A percentile compares a stretch with the other conserved stretches of the same genome.
phyloP scores from a whole-genome alignment of 2,329 filamentous ascomycete species.

The Hymenoscyphus linearis region DNA sequence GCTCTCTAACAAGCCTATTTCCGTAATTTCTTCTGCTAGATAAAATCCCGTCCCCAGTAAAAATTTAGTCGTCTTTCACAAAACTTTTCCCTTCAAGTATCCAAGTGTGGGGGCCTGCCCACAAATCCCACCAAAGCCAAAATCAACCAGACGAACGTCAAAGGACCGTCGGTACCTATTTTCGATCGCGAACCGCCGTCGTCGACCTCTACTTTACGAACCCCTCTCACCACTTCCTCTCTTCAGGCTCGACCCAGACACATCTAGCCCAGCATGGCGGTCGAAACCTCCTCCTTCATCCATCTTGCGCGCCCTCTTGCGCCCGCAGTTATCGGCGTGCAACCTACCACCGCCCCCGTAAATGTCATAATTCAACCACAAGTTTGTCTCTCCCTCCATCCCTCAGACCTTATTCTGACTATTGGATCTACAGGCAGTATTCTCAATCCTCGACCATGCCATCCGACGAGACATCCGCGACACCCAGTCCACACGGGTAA shows the following conservation, averaged over 20 bases:
- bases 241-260: slow-evolving; percentile 12
- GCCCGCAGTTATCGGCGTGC: slow-evolving; percentile 71
- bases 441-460: slow-evolving; percentile 88
- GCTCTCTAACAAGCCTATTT: slow-evolving; percentile 87
- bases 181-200: slow-evolving; percentile 7
- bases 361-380: slow-evolving; percentile 93
- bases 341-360: slow-evolving; percentile 84
- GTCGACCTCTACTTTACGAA: slow-evolving; percentile 8
- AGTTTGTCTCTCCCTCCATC: slow-evolving; percentile 51
- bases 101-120: background rate
- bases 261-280: slow-evolving; percentile 65
- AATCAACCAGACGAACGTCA: slow-evolving; percentile 3
- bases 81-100: background rate
- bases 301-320: slow-evolving; percentile 91
- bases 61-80: background rate
- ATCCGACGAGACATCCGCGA: slow-evolving; percentile 61
- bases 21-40: slow-evolving; percentile 63
- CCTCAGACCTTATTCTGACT: slow-evolving; percentile 8
- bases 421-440: slow-evolving; percentile 48
- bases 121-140: slow-evolving; percentile 12
- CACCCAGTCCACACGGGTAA: slow-evolving; percentile 88
- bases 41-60: background rate
- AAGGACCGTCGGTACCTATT: slow-evolving; percentile 10
- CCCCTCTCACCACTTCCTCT: slow-evolving; percentile 7
- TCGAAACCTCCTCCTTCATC: slow-evolving; percentile 74